Evolutionary conservation across 2,329 filamentous ascomycete genomes (phyloP).

Genomic region (Aspergillus pseudotamarii): DNA sequence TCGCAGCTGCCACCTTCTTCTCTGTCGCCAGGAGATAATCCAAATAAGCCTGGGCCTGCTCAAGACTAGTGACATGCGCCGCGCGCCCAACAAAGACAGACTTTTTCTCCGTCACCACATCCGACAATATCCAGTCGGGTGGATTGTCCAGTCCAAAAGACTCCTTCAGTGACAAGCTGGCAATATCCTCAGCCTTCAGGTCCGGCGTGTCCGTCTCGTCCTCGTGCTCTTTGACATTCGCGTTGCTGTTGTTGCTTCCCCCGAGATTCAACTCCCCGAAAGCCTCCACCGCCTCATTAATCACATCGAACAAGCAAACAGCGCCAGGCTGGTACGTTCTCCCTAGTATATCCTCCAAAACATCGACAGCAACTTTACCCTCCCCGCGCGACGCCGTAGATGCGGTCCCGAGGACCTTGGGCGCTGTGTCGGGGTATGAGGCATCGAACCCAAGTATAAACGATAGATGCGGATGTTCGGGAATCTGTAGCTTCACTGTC

Average conservation of each 20-base stretch:
- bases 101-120: conserved; percentile 76
- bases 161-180: conserved; percentile 31
- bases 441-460: conserved; percentile 67
- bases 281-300: conserved; percentile 64
- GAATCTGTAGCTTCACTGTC: conserved; percentile 66
- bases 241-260: conserved; percentile 12
- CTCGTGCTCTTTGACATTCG: conserved; percentile 20
- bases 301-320: conserved; percentile 88
- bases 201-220: conserved; percentile 12
- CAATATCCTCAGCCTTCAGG: conserved; percentile 25
- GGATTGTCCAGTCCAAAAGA: conserved; percentile 39
- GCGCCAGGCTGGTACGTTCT: conserved; percentile 71
- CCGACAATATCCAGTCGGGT: conserved; percentile 73
- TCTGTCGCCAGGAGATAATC: conserved; percentile 78
- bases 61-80: conserved; percentile 68
- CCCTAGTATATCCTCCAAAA: conserved; percentile 68
- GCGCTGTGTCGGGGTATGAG: conserved; percentile 74
- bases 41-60: conserved; percentile 71
- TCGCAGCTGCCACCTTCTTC: conserved; percentile 80
- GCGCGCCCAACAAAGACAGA: conserved; percentile 84
- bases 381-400: conserved; percentile 73
- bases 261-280: conserved; percentile 59
- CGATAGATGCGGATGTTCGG: conserved; percentile 54
- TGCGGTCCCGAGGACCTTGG: conserved; percentile 75
- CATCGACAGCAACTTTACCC: conserved; percentile 69